Percentiles rank a stretch among this genome's conserved stretches.
phyloP scores from a whole-genome alignment of 129 eudicot genomes.

The Mikania micrantha region DNA sequence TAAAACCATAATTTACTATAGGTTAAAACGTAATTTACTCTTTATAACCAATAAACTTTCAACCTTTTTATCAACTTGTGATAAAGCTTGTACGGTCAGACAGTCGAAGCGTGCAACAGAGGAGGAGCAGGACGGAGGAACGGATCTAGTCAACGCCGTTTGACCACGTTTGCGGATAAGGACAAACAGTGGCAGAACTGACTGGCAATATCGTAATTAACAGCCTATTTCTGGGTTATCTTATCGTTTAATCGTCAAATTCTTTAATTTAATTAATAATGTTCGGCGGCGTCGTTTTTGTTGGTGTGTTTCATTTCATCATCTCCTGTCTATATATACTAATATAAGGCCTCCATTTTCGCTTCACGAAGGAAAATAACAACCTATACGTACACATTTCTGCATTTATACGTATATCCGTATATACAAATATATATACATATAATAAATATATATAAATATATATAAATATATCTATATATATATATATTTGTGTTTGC shows the following conservation, averaged over 20 bases:
- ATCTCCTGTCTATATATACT: constrained; percentile 14
- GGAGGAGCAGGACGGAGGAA: constrained; percentile 37
- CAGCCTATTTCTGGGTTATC: not conserved
- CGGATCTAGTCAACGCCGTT: constrained; percentile 72
- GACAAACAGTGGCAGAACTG: constrained; percentile 4
- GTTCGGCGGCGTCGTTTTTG: constrained; percentile 38
- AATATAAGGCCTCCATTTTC: constrained; percentile 30
- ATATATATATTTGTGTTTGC: not conserved
- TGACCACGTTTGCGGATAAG: constrained; percentile 43
- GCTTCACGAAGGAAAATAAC: not conserved
- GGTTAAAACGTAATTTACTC: too few species aligned
- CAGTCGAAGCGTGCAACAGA: constrained; percentile 22
- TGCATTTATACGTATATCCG: constrained; percentile 6
- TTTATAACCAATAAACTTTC: not conserved
- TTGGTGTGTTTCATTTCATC: constrained; percentile 23
- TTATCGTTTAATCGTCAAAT: constrained; percentile 7
- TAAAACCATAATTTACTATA: too few species aligned
- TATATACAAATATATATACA: not conserved
- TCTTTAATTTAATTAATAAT: constrained; percentile 12
- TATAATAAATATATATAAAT: too few species aligned
- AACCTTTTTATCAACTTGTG: not conserved
- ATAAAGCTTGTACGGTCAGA: constrained; percentile 21
- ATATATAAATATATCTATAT: not conserved
- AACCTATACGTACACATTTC: constrained; percentile 18
- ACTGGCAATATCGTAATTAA: constrained; percentile 23